These are phyloP conservation scores for Chaetomium tenue DNA, from an alignment of 495 filamentous ascomycete genomes.

Conservation along the genomic window DNA sequence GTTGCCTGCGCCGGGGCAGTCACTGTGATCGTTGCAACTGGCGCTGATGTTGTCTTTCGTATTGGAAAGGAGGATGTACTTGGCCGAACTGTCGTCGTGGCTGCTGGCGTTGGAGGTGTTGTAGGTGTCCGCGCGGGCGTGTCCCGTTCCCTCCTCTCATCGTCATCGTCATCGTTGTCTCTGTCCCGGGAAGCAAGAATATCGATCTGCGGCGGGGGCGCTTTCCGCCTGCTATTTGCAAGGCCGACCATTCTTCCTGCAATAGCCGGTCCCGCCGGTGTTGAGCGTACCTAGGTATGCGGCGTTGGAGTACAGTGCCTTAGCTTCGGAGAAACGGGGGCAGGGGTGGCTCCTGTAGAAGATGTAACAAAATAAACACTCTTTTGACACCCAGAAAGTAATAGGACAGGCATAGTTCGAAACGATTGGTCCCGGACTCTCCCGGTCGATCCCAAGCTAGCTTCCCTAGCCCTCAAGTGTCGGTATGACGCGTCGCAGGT, in stretches of 20 bases:
- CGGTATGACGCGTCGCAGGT: not conserved
- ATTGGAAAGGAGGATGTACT: too few relatives aligned
- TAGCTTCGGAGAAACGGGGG: not conserved
- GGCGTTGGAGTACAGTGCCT: not conserved
- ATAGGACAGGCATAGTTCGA: not conserved
- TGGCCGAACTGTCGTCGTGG: not conserved
- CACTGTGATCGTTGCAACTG: not conserved
- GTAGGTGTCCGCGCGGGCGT: not conserved
- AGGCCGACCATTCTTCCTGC: not conserved
- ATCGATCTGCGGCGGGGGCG: not conserved
- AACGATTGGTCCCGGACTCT: not conserved
- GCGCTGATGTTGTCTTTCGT: too few relatives aligned
- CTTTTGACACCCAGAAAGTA: not conserved
- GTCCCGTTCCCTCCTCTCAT: not conserved
- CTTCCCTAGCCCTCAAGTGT: not conserved
- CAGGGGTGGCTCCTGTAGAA: not conserved
- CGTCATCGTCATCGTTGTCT: conserved; percentile 1
- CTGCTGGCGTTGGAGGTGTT: not conserved
- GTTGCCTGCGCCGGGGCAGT: not conserved
- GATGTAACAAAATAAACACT: not conserved
- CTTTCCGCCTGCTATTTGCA: not conserved
- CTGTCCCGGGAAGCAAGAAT: not conserved
- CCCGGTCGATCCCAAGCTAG: not conserved
- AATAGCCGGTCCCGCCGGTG: not conserved
- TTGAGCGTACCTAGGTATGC: not conserved